These are phyloP conservation scores for Castanospermum australe DNA, from an alignment of 306 rosid genomes.

Conservation along the genomic window DNA sequence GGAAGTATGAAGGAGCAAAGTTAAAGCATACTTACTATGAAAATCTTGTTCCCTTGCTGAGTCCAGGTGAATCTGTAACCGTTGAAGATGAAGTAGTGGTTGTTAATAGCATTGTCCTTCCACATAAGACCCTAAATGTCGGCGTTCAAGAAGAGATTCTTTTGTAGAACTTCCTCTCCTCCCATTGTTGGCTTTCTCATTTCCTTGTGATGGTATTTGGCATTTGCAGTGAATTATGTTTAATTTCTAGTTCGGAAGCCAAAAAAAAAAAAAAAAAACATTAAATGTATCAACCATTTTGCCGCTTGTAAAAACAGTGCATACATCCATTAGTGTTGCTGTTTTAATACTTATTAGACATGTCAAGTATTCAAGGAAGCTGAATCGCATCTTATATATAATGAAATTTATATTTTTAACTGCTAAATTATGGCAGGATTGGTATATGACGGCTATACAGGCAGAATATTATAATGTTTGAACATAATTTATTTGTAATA, in stretches of 20 bases:
- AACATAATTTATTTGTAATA: too few relatives aligned
- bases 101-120: slow-evolving; percentile 85
- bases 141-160: slow-evolving; percentile 94
- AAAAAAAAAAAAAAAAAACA: too few relatives aligned
- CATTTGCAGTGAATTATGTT: background rate
- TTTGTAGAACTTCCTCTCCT: slow-evolving; percentile 41
- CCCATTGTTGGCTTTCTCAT: background rate
- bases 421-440: background rate
- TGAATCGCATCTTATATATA: too few relatives aligned
- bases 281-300: background rate
- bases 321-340: background rate
- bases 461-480: too few relatives aligned
- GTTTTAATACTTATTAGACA: background rate
- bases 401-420: background rate
- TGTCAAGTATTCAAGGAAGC: too few relatives aligned
- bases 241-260: slow-evolving; percentile 17
- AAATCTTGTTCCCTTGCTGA: slow-evolving; percentile 29
- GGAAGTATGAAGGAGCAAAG: background rate
- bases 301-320: too few relatives aligned
- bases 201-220: slow-evolving; percentile 4
- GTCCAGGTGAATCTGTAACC: slow-evolving; percentile 80
- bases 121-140: slow-evolving; percentile 83
- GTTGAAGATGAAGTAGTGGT: slow-evolving; percentile 98
- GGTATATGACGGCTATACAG: too few relatives aligned
- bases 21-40: background rate